A percentile compares a stretch with the other conserved stretches of the same genome.
phyloP scores from a whole-genome alignment of 2,329 filamentous ascomycete species.

The Paramyrothecium sp. region DNA sequence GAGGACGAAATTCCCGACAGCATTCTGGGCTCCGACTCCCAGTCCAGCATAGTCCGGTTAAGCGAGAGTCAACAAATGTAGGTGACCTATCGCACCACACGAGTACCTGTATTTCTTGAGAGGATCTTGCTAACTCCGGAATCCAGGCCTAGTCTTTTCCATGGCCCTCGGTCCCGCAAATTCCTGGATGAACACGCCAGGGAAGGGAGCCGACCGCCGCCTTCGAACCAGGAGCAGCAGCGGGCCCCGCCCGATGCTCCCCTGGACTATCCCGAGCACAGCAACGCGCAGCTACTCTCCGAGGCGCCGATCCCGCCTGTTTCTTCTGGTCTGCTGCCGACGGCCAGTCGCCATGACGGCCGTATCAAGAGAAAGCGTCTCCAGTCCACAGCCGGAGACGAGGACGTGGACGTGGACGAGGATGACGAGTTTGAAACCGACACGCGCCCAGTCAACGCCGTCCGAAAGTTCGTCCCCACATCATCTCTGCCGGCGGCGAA shows the following conservation, averaged over 20 bases:
- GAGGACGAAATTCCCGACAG: slow-evolving; percentile 13
- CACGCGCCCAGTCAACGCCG: slow-evolving; percentile 19
- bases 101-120: too few relatives aligned
- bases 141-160: slow-evolving; percentile 18
- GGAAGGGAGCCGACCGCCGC: slow-evolving; percentile 5
- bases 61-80: background rate
- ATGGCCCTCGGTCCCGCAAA: slow-evolving; percentile 12
- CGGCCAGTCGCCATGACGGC: background rate
- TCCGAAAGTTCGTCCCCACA: slow-evolving; percentile 11
- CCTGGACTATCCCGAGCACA: slow-evolving; percentile 16
- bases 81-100: background rate
- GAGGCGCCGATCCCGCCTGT: slow-evolving; percentile 8
- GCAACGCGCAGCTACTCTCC: slow-evolving; percentile 15
- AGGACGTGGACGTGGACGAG: slow-evolving; percentile 17
- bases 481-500: slow-evolving; percentile 3
- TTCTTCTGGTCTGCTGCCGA: slow-evolving; percentile 6
- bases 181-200: slow-evolving; percentile 12
- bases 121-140: background rate
- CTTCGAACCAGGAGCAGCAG: slow-evolving; percentile 18
- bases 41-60: slow-evolving; percentile 18
- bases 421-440: slow-evolving; percentile 27
- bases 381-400: background rate
- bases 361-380: too few relatives aligned
- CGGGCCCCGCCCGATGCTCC: slow-evolving; percentile 12
- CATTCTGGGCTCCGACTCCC: slow-evolving; percentile 19